Percentiles rank a stretch among this genome's conserved stretches.
These are phyloP conservation scores for Eucalyptus curtisii DNA, from an alignment of 345 rosid species.

Conservation along the genomic window DNA sequence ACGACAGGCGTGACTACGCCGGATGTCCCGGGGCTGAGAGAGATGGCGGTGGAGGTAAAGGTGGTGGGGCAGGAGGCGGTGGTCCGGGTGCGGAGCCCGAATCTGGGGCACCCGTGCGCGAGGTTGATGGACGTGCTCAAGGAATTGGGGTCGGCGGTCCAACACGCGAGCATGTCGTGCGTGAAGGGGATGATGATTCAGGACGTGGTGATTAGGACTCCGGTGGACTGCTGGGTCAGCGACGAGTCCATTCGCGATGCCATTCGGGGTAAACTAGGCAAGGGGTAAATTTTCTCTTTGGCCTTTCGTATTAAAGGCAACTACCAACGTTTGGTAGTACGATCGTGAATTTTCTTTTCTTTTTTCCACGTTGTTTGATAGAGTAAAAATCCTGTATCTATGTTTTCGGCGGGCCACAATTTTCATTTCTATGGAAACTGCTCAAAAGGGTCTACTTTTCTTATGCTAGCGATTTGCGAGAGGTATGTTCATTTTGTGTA, in stretches of 20 bases:
- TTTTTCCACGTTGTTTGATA: not conserved
- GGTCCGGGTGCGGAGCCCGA: not conserved
- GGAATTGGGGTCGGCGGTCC: constrained; percentile 8
- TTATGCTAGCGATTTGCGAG: not conserved
- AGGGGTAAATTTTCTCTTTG: not conserved
- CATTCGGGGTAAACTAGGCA: not conserved
- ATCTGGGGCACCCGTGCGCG: not conserved
- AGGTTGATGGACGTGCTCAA: not conserved
- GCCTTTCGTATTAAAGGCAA: not conserved
- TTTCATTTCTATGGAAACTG: not conserved
- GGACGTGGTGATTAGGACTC: constrained; percentile 23
- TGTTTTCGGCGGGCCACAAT: not conserved
- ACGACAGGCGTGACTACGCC: not conserved
- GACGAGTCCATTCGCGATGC: not conserved
- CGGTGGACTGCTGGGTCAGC: not conserved
- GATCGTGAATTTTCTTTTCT: not conserved
- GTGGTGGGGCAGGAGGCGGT: not conserved
- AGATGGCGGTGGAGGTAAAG: not conserved
- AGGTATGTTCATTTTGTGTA: not conserved
- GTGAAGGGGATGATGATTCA: constrained; percentile 17
- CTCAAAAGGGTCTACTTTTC: not conserved
- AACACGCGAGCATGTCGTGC: constrained; percentile 26
- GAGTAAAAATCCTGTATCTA: not conserved
- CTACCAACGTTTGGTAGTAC: not conserved
- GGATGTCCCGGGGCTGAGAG: not conserved